A percentile compares a stretch with the other conserved stretches of the same genome.
Conservation (phyloP, 495 filamentous ascomycete species). For the Corynascus novoguineensis region DNA sequence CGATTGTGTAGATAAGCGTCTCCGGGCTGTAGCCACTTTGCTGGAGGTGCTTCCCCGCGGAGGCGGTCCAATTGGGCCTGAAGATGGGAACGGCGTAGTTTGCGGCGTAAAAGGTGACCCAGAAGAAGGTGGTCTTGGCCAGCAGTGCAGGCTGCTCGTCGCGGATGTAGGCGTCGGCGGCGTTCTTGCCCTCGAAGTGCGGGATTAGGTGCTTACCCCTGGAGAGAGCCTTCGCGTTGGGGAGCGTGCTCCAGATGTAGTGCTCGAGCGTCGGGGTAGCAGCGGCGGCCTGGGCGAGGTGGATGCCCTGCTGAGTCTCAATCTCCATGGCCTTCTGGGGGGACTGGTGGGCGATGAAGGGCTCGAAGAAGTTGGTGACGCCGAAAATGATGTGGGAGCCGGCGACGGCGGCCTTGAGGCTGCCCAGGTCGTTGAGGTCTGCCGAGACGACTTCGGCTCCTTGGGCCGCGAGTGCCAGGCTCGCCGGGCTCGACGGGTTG, state of each 20-base stretch:
- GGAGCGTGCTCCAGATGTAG: conserved; percentile 46
- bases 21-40: conserved; percentile 26
- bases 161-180: conserved; percentile 36
- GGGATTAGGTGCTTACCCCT: conserved; percentile 30
- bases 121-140: conserved; percentile 38
- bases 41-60: conserved; percentile 32
- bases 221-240: conserved; percentile 22
- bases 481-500: conserved; percentile 42
- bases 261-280: conserved; percentile 39
- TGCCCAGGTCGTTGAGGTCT: conserved; percentile 45
- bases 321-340: conserved; percentile 37
- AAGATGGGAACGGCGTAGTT: conserved; percentile 29
- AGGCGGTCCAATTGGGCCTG: conserved; percentile 27
- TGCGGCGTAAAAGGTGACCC: conserved; percentile 33
- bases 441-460: conserved; percentile 46
- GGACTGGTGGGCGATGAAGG: conserved; percentile 28
- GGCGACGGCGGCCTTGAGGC: conserved; percentile 46
- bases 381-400: conserved; percentile 53
- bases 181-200: conserved; percentile 40
- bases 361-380: conserved; percentile 55
- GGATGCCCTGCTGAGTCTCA: conserved; percentile 53
- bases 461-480: conserved; percentile 36
- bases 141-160: conserved; percentile 19
- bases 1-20: conserved; percentile 34
- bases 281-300: conserved; percentile 51